Evolutionary conservation across 805 yeast species (phyloP).

Genomic region (Jamesozyma piceae): DNA sequence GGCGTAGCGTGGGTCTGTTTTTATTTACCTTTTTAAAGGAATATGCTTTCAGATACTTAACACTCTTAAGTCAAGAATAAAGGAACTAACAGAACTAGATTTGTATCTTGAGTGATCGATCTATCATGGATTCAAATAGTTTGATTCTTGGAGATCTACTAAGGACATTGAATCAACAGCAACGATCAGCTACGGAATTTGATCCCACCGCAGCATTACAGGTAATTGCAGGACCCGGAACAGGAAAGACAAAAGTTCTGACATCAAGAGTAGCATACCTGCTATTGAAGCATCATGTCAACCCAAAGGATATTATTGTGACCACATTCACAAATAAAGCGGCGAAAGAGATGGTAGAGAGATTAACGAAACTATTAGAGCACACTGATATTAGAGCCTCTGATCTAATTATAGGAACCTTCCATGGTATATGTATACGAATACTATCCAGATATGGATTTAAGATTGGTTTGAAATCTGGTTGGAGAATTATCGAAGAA

Average conservation of each 20-base stretch:
- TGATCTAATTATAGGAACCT: constrained; percentile 70
- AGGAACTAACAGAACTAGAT: too few relatives aligned
- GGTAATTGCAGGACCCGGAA: constrained; percentile 58
- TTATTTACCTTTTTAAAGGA: neutral
- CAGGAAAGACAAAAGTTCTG: constrained; percentile 76
- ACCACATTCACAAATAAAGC: constrained; percentile 94
- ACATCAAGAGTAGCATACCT: constrained; percentile 71
- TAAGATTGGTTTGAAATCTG: constrained; percentile 34
- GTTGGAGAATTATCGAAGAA: constrained; percentile 54
- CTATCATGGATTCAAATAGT: neutral
- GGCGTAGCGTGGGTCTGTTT: neutral
- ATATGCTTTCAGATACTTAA: too few relatives aligned
- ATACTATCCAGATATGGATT: constrained; percentile 49
- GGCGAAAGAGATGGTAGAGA: constrained; percentile 69
- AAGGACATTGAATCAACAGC: constrained; percentile 34
- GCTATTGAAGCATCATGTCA: constrained; percentile 39
- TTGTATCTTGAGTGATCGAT: neutral
- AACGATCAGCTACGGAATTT: constrained; percentile 36
- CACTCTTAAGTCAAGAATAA: neutral
- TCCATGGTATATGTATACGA: constrained; percentile 71
- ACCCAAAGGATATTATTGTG: constrained; percentile 61
- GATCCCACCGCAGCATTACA: constrained; percentile 37
- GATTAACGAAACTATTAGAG: constrained; percentile 38
- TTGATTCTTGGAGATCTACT: neutral
- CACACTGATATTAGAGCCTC: constrained; percentile 29